phyloP scores from a whole-genome alignment of 2,329 filamentous ascomycete genomes.

The Monosporascus sp. region DNA sequence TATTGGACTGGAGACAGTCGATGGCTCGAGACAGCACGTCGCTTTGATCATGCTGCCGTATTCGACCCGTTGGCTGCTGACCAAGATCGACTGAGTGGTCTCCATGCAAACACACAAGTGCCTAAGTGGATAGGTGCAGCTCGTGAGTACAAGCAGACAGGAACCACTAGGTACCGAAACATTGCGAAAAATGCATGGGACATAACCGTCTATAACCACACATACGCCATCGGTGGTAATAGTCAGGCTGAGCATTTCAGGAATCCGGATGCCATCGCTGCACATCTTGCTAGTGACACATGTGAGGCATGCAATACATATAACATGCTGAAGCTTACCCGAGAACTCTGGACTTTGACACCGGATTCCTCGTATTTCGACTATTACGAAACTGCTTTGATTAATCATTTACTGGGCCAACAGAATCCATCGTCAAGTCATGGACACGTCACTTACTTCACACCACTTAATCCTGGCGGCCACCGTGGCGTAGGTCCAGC shows the following conservation, averaged over 20 bases:
- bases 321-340: slow-evolving; percentile 53
- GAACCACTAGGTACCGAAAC: slow-evolving; percentile 37
- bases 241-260: slow-evolving; percentile 50
- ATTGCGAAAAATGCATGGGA: slow-evolving; percentile 47
- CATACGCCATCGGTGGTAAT: slow-evolving; percentile 50
- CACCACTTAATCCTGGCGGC: slow-evolving; percentile 42
- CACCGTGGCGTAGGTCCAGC: slow-evolving; percentile 45
- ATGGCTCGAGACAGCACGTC: slow-evolving; percentile 42
- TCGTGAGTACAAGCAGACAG: slow-evolving; percentile 44
- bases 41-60: slow-evolving; percentile 45
- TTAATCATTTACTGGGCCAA: slow-evolving; percentile 47
- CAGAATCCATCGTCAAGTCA: slow-evolving; percentile 40
- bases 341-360: slow-evolving; percentile 43
- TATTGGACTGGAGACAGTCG: slow-evolving; percentile 38
- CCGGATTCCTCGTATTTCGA: slow-evolving; percentile 44
- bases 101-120: slow-evolving; percentile 50
- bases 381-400: slow-evolving; percentile 45
- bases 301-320: slow-evolving; percentile 50
- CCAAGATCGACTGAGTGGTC: slow-evolving; percentile 39
- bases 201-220: slow-evolving; percentile 40
- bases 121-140: slow-evolving; percentile 50
- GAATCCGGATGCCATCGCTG: slow-evolving; percentile 39
- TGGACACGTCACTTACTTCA: slow-evolving; percentile 51
- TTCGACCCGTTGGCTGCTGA: slow-evolving; percentile 42
- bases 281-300: slow-evolving; percentile 40